Base-by-base conservation (phyloP, 1,284 basidiomycete genomes). In the Chondrostereum purpureum region DNA sequence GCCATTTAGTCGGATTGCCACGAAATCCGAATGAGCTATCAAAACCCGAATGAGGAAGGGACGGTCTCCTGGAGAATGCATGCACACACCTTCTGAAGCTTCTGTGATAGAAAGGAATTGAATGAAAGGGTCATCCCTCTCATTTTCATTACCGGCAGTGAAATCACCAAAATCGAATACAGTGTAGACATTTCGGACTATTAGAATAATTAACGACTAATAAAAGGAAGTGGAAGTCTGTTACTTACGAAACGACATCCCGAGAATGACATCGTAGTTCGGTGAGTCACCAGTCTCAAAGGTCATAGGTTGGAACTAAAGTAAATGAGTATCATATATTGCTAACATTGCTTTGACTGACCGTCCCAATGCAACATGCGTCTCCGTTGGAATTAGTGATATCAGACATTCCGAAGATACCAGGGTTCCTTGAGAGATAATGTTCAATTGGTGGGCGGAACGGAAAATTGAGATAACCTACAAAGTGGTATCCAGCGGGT, bases 151-250 rank as follows among this genome's bases (percentile, higher is more conserved):
- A 17, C 66, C 69, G 14, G 68, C 50, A 45, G 81, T 54, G 54
- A 77, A 74, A 59, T 79, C 69, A 24, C 80, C 80, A 53, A 75
- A 82, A 56, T 83, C 70, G 55, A 83, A 68, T 8, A 81, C 61
- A 4, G 71, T 62, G 56, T 83, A 83, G 3, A 72, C 66, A 43
- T 78, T 78, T 27, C 75, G 70, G 48, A 79, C 74, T 76, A 43
- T 2, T 19, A 22, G 4, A 16, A 22, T 39, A 18, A 39, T 44
- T 20, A 37, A 40, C 43, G 5, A 44, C 33, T n/a, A n/a, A n/a
- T n/a, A 16, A 16, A 20, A 21, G 19, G 16, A 19, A 33, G 12
- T 21, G 18, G 40, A 51, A 50, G 36, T 20, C 23, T 12, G 10
- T 39, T 37, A 12, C 75, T 47, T 50, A 78, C 78, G 55, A 56